Conservation (phyloP, 495 filamentous ascomycete genomes). For the Pyrenula aspistea region DNA sequence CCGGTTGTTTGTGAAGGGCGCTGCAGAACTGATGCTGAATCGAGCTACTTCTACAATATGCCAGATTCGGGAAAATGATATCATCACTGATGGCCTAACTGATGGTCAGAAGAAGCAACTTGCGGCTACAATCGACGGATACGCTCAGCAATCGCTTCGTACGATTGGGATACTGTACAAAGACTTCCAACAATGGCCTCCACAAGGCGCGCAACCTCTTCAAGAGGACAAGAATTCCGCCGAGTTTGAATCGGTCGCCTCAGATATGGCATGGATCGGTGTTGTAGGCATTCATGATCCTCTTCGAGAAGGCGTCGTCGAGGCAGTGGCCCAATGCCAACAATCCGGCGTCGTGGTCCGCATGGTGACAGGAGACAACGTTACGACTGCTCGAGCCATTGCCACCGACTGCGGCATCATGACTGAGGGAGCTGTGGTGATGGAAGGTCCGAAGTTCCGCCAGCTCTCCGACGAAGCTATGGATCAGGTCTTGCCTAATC, state of each 20-base stretch:
- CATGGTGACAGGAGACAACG: constrained; percentile 87
- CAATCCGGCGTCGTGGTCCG: constrained; percentile 71
- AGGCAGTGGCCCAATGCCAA: constrained; percentile 64
- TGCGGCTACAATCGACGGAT: constrained; percentile 36
- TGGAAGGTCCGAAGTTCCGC: constrained; percentile 79
- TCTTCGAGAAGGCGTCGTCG: constrained; percentile 57
- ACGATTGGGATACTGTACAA: constrained; percentile 53
- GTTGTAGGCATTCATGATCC: constrained; percentile 60
- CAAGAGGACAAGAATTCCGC: constrained; percentile 41
- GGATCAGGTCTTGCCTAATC: constrained; percentile 57
- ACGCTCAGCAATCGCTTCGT: constrained; percentile 46
- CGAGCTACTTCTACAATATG: constrained; percentile 29
- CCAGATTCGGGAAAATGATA: constrained; percentile 15
- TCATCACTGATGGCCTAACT: constrained; percentile 25
- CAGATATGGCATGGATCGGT: constrained; percentile 47
- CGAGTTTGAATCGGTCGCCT: constrained; percentile 44
- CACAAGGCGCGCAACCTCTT: constrained; percentile 22
- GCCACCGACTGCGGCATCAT: constrained; percentile 76
- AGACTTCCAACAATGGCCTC: constrained; percentile 54
- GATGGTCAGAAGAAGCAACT: constrained; percentile 15
- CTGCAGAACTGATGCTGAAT: constrained; percentile 52
- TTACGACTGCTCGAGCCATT: constrained; percentile 71
- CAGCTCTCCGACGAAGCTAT: constrained; percentile 60
- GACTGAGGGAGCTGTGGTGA: constrained; percentile 55
- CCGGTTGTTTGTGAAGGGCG: constrained; percentile 56